phyloP scores from a whole-genome alignment of 179 eudicot genomes.

The Spergularia azorica region DNA sequence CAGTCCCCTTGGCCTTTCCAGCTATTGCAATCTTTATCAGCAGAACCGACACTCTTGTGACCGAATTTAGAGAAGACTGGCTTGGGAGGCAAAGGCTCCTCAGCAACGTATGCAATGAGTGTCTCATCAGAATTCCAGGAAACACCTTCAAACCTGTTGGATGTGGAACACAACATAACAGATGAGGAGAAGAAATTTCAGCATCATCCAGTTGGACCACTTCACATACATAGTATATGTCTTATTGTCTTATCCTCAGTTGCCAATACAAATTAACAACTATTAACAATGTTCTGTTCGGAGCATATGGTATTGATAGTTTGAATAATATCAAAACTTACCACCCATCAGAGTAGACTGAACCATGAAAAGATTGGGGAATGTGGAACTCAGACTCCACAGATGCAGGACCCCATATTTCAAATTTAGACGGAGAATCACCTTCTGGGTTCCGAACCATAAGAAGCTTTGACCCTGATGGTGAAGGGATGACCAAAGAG shows the following conservation, averaged over 20 bases:
- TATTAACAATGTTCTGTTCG: too few species aligned
- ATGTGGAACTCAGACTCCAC: slow-evolving; percentile 74
- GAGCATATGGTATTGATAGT: neutral
- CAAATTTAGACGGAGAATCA: slow-evolving; percentile 75
- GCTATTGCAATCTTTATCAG: slow-evolving; percentile 67
- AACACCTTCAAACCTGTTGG: slow-evolving; percentile 86
- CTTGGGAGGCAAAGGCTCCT: slow-evolving; percentile 68
- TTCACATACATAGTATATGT: neutral
- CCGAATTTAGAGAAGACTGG: slow-evolving; percentile 62
- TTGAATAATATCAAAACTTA: slow-evolving; percentile 31
- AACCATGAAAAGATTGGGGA: slow-evolving; percentile 80
- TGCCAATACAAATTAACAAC: neutral
- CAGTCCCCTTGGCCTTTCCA: slow-evolving; percentile 95
- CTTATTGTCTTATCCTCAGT: slow-evolving; percentile 5
- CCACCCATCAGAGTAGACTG: slow-evolving; percentile 93
- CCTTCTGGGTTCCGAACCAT: slow-evolving; percentile 75
- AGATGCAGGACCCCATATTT: slow-evolving; percentile 75
- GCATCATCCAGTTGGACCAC: neutral
- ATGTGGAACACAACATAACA: slow-evolving; percentile 2
- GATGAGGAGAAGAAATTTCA: neutral
- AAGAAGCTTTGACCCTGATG: slow-evolving; percentile 91
- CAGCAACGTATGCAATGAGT: slow-evolving; percentile 89
- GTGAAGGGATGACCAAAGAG: slow-evolving; percentile 74
- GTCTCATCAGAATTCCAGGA: slow-evolving; percentile 92
- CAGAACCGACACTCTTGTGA: slow-evolving; percentile 55